A percentile compares a stretch with the other conserved stretches of the same genome.
These are phyloP conservation scores for Carex littledalei DNA, from an alignment of 176 grass and related monocot species.

Conservation along the genomic window DNA sequence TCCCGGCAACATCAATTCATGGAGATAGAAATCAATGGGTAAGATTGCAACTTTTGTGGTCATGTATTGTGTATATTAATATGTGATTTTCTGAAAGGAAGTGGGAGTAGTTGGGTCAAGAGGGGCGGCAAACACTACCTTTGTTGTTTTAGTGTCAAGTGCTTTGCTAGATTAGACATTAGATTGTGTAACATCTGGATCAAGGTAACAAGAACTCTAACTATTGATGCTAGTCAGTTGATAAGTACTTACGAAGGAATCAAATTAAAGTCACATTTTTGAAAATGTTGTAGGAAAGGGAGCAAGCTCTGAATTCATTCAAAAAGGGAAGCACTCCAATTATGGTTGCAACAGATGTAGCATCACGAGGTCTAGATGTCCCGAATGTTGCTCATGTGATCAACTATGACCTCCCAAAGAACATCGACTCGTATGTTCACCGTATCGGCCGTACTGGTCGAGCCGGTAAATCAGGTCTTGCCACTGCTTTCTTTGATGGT, in stretches of 20 bases:
- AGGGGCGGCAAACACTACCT: not conserved
- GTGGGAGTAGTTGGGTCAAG: not conserved
- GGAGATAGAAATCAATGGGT: conserved; percentile 65
- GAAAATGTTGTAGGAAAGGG: conserved; percentile 54
- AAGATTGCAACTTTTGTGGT: not conserved
- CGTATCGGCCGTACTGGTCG: conserved; percentile 83
- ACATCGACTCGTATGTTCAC: conserved; percentile 69
- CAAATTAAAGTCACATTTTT: not conserved
- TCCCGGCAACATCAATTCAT: conserved; percentile 66
- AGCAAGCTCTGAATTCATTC: conserved; percentile 59
- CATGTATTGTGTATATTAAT: not conserved
- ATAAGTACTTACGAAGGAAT: not conserved
- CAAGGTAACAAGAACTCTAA: not conserved
- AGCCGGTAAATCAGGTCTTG: conserved; percentile 61
- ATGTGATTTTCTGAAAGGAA: not conserved
- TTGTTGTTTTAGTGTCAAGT: not conserved
- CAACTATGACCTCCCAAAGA: conserved; percentile 78
- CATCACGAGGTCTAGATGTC: conserved; percentile 60
- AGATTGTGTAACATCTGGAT: not conserved
- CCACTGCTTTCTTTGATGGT: conserved; percentile 69
- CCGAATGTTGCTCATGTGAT: conserved; percentile 79
- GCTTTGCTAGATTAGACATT: not conserved
- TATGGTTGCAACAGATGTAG: conserved; percentile 82
- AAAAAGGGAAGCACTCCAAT: conserved; percentile 54
- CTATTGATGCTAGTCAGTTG: not conserved